Percentiles rank a stretch among this genome's conserved stretches.
Conservation (phyloP, 768 basidiomycete genomes). For the Tylopilus balloui region DNA sequence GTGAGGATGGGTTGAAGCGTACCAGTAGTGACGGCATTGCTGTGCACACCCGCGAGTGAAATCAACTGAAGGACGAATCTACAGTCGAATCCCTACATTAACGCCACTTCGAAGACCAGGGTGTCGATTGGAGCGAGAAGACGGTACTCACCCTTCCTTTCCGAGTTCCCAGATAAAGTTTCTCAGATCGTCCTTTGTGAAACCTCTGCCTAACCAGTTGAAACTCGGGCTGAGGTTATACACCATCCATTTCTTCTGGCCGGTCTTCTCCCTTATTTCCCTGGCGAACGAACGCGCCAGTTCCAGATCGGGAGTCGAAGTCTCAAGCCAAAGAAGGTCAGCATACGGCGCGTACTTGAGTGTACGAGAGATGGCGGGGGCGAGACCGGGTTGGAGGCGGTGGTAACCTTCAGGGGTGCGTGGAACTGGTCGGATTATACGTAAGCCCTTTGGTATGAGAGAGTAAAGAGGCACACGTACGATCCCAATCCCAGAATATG, state of each 20-base stretch:
- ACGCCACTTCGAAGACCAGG: background rate
- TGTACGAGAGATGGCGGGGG: slow-evolving; percentile 77
- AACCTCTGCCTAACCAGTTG: slow-evolving; percentile 86
- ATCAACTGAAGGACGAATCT: slow-evolving; percentile 88
- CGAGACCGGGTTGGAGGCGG: slow-evolving; percentile 77
- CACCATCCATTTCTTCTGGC: slow-evolving; percentile 69
- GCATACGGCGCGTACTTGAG: slow-evolving; percentile 80
- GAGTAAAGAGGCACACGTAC: slow-evolving; percentile 40
- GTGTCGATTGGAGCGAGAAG: background rate
- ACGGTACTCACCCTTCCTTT: slow-evolving; percentile 64
- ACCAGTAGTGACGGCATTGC: slow-evolving; percentile 76
- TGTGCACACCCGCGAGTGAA: slow-evolving; percentile 87
- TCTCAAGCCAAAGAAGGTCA: slow-evolving; percentile 91
- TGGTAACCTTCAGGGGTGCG: slow-evolving; percentile 91
- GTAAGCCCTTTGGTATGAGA: background rate
- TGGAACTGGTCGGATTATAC: slow-evolving; percentile 49
- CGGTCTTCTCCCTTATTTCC: slow-evolving; percentile 65
- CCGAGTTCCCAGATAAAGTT: slow-evolving; percentile 87
- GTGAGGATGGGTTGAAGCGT: slow-evolving; percentile 12
- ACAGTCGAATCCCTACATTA: slow-evolving; percentile 6
- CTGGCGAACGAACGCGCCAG: slow-evolving; percentile 77
- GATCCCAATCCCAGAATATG: slow-evolving; percentile 88
- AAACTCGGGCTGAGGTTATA: slow-evolving; percentile 94
- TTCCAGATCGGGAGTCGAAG: slow-evolving; percentile 78
- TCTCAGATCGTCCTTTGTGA: slow-evolving; percentile 70